Conservation (phyloP, 306 rosid genomes). For the Trifolium fragiferum region DNA sequence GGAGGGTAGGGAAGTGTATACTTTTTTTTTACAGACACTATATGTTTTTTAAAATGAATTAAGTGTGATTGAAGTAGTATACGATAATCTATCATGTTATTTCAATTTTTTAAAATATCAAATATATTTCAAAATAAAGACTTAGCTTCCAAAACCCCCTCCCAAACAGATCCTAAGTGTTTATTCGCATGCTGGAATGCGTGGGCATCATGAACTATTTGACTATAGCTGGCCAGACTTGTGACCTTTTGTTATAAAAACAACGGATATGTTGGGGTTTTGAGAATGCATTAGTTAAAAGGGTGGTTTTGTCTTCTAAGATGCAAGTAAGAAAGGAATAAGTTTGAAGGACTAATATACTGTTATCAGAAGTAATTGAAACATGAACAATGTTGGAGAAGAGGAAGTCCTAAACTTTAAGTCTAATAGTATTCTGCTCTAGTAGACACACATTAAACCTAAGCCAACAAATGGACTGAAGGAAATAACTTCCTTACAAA, state of each 20-base stretch:
- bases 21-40: no score
- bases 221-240: neutral
- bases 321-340: slow-evolving; percentile 4
- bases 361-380: slow-evolving; percentile 27
- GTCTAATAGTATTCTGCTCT: slow-evolving; percentile 4
- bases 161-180: no score
- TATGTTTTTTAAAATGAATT: no score
- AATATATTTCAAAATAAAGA: no score
- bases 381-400: slow-evolving; percentile 7
- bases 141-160: no score
- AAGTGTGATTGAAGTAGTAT: no score
- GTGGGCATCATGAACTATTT: neutral
- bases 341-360: slow-evolving; percentile 15
- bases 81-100: no score
- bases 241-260: neutral
- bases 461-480: neutral
- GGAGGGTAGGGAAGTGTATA: no score
- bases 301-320: neutral
- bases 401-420: neutral
- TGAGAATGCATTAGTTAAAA: slow-evolving; percentile 1
- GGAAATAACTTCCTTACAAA: neutral
- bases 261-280: neutral
- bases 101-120: no score
- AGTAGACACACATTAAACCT: neutral
- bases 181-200: slow-evolving; percentile 1